Evolutionary conservation across 164 flowering plant genomes (phyloP).

Genomic region (Liriodendron chinense): DNA sequence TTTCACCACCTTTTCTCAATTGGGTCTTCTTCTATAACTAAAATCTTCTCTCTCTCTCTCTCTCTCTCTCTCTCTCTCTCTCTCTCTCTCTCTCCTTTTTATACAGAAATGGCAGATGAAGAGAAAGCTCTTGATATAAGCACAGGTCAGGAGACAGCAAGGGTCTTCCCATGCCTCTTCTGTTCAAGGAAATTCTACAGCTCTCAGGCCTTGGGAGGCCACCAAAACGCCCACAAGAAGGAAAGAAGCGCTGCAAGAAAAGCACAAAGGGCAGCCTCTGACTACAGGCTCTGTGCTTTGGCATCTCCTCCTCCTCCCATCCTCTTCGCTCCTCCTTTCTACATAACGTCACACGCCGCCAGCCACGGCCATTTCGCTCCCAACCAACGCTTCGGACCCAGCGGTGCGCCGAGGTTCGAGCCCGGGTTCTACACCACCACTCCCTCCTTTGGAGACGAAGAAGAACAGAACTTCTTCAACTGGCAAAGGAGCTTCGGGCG

Average conservation of each 20-base stretch:
- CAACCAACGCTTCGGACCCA: constrained; percentile 44
- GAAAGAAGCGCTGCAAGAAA: constrained; percentile 77
- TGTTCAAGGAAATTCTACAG: constrained; percentile 86
- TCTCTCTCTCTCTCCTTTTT: neutral
- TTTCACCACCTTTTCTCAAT: neutral
- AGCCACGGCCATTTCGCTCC: constrained; percentile 27
- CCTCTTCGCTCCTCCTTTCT: constrained; percentile 41
- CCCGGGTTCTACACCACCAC: constrained; percentile 22
- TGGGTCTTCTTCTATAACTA: neutral
- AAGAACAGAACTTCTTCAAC: constrained; percentile 36
- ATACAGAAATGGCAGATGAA: constrained; percentile 12
- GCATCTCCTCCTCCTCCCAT: constrained; percentile 20
- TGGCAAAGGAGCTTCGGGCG: constrained; percentile 44
- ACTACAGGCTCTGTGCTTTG: constrained; percentile 25
- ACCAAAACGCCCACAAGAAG: constrained; percentile 92
- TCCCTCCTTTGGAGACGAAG: constrained; percentile 26
- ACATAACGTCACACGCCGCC: constrained; percentile 54
- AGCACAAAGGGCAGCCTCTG: constrained; percentile 49
- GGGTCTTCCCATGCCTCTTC: constrained; percentile 74
- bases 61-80: neutral
- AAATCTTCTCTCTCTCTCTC: neutral
- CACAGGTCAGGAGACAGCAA: constrained; percentile 20
- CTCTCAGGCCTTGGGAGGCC: constrained; percentile 94
- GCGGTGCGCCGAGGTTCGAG: constrained; percentile 50
- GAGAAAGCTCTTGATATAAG: constrained; percentile 1